Base-by-base conservation (phyloP, 1,284 basidiomycete species). In the Trichosporon ovoides region DNA sequence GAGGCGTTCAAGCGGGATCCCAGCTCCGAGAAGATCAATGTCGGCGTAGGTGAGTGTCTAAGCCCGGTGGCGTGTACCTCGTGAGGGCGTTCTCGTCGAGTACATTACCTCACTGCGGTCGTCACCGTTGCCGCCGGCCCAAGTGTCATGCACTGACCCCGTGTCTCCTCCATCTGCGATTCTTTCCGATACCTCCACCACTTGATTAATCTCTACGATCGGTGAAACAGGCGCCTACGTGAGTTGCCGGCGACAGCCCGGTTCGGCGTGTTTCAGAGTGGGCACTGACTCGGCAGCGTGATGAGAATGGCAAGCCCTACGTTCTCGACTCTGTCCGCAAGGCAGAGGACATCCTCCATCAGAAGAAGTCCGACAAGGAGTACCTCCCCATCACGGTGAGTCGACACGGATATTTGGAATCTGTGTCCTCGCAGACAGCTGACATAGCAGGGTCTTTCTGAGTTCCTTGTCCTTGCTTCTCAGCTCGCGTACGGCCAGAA, bases 271-370 rank as follows among this genome's bases (percentile, higher is more conserved):
- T 22, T 50, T 9, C 6, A 4, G 38, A 31, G n/a, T n/a, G n/a
- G n/a, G 20, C 18, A 33, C 58, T 62, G 38, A 63, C 57, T 7
- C 36, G 11, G 18, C 91, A 98, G 84, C 85, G 96, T 64, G 94
- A 98, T 71, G 91, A 85, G 66, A 82, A 89, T 62, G 95, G 95
- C 63, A 98, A 97, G 81, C 94, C 95, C 5, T 98, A 94, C 77
- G 87, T 98, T 55, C 83, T 98, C 57, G 86, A 84, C 55, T 88
- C 88, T 55, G 95, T 98, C 58, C 87, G 89, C 75, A 88, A 92
- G 83, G 90, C 75, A 55, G 75, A 77, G 85, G 61, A 67, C 78
- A 65, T 67, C 55, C 78, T 98, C 61, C 80, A 83, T 60, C 78
- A 82, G 33, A 80, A 84, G 63, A 84, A 85, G 65, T 83, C 83